Evolutionary conservation across 1,139 yeast genomes (phyloP), one percentile per base, ranked within the genome.

Genomic region (Scheffersomyces insectosa): DNA sequence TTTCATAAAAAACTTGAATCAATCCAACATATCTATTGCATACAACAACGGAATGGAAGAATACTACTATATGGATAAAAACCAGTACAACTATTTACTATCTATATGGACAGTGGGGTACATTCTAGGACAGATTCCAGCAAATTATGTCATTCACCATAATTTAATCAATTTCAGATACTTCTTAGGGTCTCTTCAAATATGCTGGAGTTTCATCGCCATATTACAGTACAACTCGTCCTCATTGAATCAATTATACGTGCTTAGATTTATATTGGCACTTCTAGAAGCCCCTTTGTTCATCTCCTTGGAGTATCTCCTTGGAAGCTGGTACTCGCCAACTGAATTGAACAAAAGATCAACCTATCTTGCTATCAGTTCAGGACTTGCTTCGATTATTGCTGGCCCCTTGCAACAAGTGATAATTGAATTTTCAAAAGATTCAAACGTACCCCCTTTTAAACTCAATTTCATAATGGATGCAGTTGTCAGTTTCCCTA

Each of bases 61-160:
- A 31, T 48, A 51, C 44, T 49, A 41, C 36, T 31, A 36, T n/a
- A 51, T 51, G 54, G 38, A 41, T 36, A 36, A 42, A 27, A 49
- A 49, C 42, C 51, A 51, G 40, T 49, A 43, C 37, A 51, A 49
- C 40, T 70, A 74, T 40, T 61, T 80, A 50, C 62, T 65, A n/a
- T 72, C 83, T 0, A 56, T 73, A 20, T 80, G 78, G 74, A 77
- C 83, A 1, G 74, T 76, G 13, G 85, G 84, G 2, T 79, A 79
- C 48, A 72, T 78, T 43, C 59, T 80, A 40, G 82, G 83, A 13
- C 82, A 77, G 49, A 63, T 79, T 33, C 85, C 85, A 2, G 70
- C 80, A 9, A 77, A 77, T 51, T 62, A 78, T 49, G 66, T 80
- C 38, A 31, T 31, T 7, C 34, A 31, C 20, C 34, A 31, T 14